Conservation (phyloP, 2,329 filamentous ascomycete species). For the Aspergillus alliaceus region DNA sequence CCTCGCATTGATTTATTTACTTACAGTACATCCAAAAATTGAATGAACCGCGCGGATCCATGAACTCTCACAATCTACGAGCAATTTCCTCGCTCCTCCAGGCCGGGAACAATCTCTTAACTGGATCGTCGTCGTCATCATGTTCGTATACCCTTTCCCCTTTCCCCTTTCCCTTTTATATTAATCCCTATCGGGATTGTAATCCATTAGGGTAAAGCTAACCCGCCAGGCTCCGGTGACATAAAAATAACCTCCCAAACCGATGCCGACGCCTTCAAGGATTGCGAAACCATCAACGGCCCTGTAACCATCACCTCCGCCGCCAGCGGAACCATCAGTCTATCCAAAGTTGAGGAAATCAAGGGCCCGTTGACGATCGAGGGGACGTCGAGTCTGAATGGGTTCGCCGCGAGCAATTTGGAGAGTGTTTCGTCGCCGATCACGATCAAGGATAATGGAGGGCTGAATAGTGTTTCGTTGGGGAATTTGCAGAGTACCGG, state of each 20-base stretch:
- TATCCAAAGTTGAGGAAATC: constrained; percentile 39
- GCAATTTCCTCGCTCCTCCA: no score
- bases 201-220: no score
- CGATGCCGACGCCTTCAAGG: constrained; percentile 31
- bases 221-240: constrained; percentile 40
- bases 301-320: constrained; percentile 40
- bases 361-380: constrained; percentile 24
- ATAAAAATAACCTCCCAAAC: constrained; percentile 43
- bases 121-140: no score
- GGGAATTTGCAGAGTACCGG: constrained; percentile 15
- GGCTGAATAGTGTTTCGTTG: constrained; percentile 21
- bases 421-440: constrained; percentile 20
- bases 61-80: no score
- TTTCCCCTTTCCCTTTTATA: no score
- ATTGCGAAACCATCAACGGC: constrained; percentile 42
- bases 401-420: constrained; percentile 19
- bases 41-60: no score
- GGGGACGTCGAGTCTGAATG: constrained; percentile 15
- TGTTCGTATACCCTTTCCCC: no score
- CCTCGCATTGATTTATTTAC: no score
- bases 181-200: no score
- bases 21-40: no score
- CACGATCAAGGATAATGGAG: constrained; percentile 18
- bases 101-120: no score
- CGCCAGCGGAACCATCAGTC: constrained; percentile 38